Evolutionary conservation across 257 asterid genomes (phyloP).

Genomic region (Petunia secreta): DNA sequence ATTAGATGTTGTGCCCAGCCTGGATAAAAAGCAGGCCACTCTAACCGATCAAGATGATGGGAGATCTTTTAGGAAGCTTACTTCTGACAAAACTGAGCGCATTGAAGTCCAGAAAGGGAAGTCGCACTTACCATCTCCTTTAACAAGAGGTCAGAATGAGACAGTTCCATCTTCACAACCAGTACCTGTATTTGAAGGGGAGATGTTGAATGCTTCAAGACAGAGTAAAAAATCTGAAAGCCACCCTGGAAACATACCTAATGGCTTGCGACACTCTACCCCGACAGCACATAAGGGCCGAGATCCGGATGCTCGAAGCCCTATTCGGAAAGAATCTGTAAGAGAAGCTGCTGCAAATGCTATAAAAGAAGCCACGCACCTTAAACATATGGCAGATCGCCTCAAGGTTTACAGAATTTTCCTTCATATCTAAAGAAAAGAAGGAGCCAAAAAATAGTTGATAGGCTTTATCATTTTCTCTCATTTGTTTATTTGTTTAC

Average conservation of each 20-base stretch:
- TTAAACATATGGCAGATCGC: slow-evolving; percentile 96
- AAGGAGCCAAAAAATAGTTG: neutral
- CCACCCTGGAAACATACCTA: slow-evolving; percentile 50
- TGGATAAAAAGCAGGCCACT: slow-evolving; percentile 51
- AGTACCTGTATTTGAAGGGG: slow-evolving; percentile 56
- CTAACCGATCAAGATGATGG: slow-evolving; percentile 50
- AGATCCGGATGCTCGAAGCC: slow-evolving; percentile 75
- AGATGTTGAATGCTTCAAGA: slow-evolving; percentile 47
- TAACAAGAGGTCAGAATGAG: slow-evolving; percentile 63
- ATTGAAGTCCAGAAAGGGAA: slow-evolving; percentile 56
- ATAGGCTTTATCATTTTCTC: slow-evolving; percentile 16
- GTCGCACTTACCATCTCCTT: slow-evolving; percentile 76
- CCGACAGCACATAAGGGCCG: slow-evolving; percentile 61
- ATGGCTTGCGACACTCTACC: slow-evolving; percentile 53
- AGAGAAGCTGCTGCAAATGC: slow-evolving; percentile 83
- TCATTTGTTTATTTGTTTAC: slow-evolving; percentile 14
- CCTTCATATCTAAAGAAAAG: slow-evolving; percentile 20
- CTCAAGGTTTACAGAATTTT: slow-evolving; percentile 55
- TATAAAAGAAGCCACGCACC: slow-evolving; percentile 93
- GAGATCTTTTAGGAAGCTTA: slow-evolving; percentile 51
- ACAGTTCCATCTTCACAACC: slow-evolving; percentile 41
- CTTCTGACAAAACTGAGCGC: slow-evolving; percentile 43
- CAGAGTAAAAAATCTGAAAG: slow-evolving; percentile 66
- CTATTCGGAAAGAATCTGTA: slow-evolving; percentile 79
- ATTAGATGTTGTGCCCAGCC: slow-evolving; percentile 45